Evolutionary conservation across 768 basidiomycete genomes (phyloP).

Genomic region (Leccinum aurantiacum): DNA sequence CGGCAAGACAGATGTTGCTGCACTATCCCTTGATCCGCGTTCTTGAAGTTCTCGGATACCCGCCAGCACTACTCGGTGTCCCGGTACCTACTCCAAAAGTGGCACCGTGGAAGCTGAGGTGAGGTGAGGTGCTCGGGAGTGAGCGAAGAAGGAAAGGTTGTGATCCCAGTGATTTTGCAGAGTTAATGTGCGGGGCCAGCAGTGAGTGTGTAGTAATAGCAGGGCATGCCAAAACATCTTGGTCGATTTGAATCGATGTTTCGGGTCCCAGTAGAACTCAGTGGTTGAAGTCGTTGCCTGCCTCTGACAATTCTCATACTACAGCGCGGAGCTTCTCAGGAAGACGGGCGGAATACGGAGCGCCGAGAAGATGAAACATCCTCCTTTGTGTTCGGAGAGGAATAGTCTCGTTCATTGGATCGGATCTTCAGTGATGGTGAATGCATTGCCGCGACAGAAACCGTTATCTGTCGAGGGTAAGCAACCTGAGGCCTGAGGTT

Average conservation of each 20-base stretch:
- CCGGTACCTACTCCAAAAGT: slow-evolving; percentile 19
- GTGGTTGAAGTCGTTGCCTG: not conserved
- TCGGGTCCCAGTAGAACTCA: not conserved
- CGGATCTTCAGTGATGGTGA: not conserved
- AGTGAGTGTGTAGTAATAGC: not conserved
- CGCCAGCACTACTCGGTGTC: slow-evolving; percentile 26
- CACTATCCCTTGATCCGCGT: slow-evolving; percentile 24
- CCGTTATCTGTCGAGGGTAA: not conserved
- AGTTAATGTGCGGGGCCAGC: not conserved
- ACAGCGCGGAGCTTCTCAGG: not conserved
- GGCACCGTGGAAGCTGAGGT: slow-evolving; percentile 8
- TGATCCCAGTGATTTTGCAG: not conserved
- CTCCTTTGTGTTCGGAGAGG: not conserved
- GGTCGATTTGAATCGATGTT: not conserved
- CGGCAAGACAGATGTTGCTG: slow-evolving; percentile 6
- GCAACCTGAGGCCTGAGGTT: not conserved
- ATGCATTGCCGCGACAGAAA: not conserved
- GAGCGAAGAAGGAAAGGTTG: slow-evolving; percentile 1
- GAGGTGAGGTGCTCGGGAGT: slow-evolving; percentile 28
- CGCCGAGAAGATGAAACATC: not conserved
- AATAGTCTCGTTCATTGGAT: not conserved
- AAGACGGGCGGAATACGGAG: slow-evolving; percentile 12
- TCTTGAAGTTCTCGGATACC: slow-evolving; percentile 14
- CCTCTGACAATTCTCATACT: not conserved
- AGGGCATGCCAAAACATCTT: not conserved